phyloP scores from a whole-genome alignment of 805 yeast species.

The Cyberlindnera euphorbiiphila region DNA sequence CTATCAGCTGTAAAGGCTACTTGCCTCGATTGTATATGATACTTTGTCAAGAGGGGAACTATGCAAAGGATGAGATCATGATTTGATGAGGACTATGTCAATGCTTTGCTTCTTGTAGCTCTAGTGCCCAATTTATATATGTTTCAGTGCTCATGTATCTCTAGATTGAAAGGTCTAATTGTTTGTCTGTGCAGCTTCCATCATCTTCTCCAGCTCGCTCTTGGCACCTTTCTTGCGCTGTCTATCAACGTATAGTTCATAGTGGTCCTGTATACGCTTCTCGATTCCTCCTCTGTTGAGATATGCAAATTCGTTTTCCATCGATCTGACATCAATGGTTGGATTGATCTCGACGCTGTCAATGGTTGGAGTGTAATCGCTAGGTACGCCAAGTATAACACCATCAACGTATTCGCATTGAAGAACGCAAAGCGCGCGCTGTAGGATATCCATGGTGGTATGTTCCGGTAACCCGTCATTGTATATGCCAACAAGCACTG shows the following conservation, averaged over 20 bases:
- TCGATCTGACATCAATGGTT: constrained; percentile 27
- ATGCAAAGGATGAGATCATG: no score
- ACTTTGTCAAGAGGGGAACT: no score
- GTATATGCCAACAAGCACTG: constrained; percentile 65
- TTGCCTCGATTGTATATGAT: no score
- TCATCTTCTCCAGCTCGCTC: constrained; percentile 44
- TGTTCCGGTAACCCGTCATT: constrained; percentile 60
- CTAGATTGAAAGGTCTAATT: no score
- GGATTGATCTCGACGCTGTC: neutral
- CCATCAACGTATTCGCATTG: constrained; percentile 86
- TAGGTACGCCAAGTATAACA: constrained; percentile 43
- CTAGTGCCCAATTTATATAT: no score
- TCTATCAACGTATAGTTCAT: constrained; percentile 75
- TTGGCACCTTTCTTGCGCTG: constrained; percentile 87
- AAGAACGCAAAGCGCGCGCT: constrained; percentile 80
- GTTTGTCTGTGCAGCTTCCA: constrained; percentile 12
- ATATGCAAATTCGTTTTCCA: constrained; percentile 56
- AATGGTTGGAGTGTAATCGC: constrained; percentile 10
- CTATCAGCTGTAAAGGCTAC: no score
- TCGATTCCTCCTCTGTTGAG: constrained; percentile 72
- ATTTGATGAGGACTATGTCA: no score
- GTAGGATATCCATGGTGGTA: constrained; percentile 85
- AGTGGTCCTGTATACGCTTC: constrained; percentile 63
- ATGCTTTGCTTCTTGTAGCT: no score
- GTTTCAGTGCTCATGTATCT: no score